Evolutionary conservation across 148 eudicot species (phyloP), one percentile per base, ranked within the genome.

Genomic region (Rhododendron simsii): DNA sequence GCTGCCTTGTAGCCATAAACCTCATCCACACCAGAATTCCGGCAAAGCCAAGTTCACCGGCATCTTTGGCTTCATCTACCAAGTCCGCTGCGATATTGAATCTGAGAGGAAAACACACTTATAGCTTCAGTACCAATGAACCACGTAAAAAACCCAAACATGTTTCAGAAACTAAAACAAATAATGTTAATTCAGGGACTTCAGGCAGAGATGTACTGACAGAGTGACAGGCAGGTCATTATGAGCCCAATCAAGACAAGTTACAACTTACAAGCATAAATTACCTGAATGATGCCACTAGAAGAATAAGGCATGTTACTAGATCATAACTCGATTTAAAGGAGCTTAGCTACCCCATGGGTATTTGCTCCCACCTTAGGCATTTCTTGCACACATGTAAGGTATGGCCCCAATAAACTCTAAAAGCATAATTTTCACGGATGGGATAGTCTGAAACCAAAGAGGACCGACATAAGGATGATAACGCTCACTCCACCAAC

Each of bases 21-120:
- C 99, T 93, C 99, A 97, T 93, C 99, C 99, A 97, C 84, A 97
- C 99, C 87, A 97, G 91, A 88, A 97, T 92, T 63, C 94, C 99
- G 53, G 98, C 98, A 91, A 97, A 94, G 67, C 99, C 99, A 79
- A 94, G 86, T 87, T 95, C 93, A 85, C 98, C 99, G 87, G 95
- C 94, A 79, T 87, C 86, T 78, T 89, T 88, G 35, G 99, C 99
- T 87, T 94, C 93, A 85, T 91, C 92, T 67, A 95, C 89, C 93
- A 97, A 90, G 92, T 97, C 98, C 82, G 98, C 96, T 53, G 96
- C 99, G 83, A 97, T 97, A 86, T 97, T 97, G 87, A 97, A 97
- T 88, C 99, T 97, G 92, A 81, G 87, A 82, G 80, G 80, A 84
- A 89, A 77, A 81, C 39, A 28, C 30, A 47, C 9, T 37, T 82